Evolutionary conservation across 805 yeast genomes (phyloP), one percentile per base, ranked within the genome.

Genomic region (Isabelozyma gotoi): DNA sequence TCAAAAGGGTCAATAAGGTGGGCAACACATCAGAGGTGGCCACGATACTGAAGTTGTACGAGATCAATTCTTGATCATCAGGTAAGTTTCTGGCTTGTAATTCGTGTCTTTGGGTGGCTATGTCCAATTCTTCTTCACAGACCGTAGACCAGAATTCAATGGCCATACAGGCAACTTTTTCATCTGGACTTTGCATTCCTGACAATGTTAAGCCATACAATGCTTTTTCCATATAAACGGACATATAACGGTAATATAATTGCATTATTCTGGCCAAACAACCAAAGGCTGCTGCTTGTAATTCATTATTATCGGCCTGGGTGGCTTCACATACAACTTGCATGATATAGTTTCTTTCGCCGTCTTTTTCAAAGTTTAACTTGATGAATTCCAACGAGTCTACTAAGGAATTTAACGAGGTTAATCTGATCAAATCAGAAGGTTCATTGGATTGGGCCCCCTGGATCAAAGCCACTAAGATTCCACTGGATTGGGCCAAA

Each of bases 61-160:
- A 76, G 35, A 74, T 70, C 37, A 80, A 67, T 14, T 75, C 79
- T 5, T 65, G 63, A 33, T 62, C 56, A 19, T 59, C 58, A 12
- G 69, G 67, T 40, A 53, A 53, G 27, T 55, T 57, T 5, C 53
- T 48, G 33, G 57, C 58, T 33, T 52, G 55, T 14, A 47, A 55
- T 52, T 85, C 90, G 38, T 82, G 83, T 50, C 79, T 73, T 59
- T 83, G 88, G 46, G 80, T 65, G 14, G 85, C 80, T 46, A 88
- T 82, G 50, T 88, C 97, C 49, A 87, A 76, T 67, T 94, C 99
- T 60, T 86, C 97, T 71, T 94, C 99, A 72, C 98, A 91, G n/a
- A 94, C 94, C n/a, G 99, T 89, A 46, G 92, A 83, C 99, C 99
- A 94, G 64, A 94, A 92, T 70, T 94, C 99, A 45, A 94, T 94